Conservation (phyloP, 805 yeast species). For the Peterozyma xylosa region DNA sequence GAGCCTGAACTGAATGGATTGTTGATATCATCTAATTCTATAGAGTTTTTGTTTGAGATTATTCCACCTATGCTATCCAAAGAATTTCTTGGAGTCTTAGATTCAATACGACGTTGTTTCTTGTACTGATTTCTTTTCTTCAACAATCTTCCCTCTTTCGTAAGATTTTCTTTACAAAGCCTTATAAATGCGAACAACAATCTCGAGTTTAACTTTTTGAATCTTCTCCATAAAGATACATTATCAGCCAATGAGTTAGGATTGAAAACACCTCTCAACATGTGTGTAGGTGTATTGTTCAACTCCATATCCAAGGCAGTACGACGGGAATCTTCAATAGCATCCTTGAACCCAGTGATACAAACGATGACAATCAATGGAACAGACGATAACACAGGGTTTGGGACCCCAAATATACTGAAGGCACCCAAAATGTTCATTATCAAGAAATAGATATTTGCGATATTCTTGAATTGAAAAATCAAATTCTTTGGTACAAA, state of each 20-base stretch:
- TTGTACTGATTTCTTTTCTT: slow-evolving; percentile 7
- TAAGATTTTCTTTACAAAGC: slow-evolving; percentile 4
- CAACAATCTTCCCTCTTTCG: slow-evolving; percentile 9
- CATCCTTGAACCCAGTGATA: slow-evolving; percentile 71
- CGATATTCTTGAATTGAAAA: slow-evolving; percentile 51
- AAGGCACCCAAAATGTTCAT: slow-evolving; percentile 52
- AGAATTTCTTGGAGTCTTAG: slow-evolving; percentile 14
- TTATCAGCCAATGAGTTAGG: slow-evolving; percentile 48
- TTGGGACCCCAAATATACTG: slow-evolving; percentile 64
- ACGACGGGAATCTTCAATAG: slow-evolving; percentile 69
- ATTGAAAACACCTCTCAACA: slow-evolving; percentile 46
- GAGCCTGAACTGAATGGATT: neutral
- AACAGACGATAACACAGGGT: slow-evolving; percentile 70
- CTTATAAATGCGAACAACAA: slow-evolving; percentile 4
- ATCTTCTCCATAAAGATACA: slow-evolving; percentile 57
- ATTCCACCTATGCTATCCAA: slow-evolving; percentile 18
- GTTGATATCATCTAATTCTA: neutral
- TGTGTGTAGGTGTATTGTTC: slow-evolving; percentile 57
- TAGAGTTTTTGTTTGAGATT: neutral
- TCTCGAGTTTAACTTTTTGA: slow-evolving; percentile 45
- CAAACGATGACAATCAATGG: slow-evolving; percentile 75
- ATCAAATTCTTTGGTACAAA: slow-evolving; percentile 50
- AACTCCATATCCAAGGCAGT: slow-evolving; percentile 57
- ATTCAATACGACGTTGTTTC: slow-evolving; percentile 14
- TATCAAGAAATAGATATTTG: slow-evolving; percentile 50